A percentile compares a stretch with the other conserved stretches of the same genome.
These are phyloP conservation scores for Xylaria scruposa DNA, from an alignment of 495 filamentous ascomycete species.

Conservation along the genomic window DNA sequence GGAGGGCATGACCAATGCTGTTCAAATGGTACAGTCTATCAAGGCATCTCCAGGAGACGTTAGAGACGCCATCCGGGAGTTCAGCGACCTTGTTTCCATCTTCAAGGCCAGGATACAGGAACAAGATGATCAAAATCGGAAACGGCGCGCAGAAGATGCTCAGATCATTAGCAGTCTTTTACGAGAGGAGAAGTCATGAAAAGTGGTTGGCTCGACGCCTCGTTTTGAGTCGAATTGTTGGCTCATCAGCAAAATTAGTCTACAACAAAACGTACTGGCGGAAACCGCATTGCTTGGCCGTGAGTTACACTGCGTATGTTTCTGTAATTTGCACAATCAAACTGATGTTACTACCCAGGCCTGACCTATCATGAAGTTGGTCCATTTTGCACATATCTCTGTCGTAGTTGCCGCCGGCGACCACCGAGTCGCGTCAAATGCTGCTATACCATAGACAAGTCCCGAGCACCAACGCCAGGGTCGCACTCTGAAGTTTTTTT, in stretches of 20 bases:
- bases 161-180: conserved; percentile 45
- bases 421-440: background rate
- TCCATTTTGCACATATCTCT: background rate
- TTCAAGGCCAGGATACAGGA: conserved; percentile 23
- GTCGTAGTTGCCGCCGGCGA: background rate
- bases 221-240: background rate
- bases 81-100: conserved; percentile 37
- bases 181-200: conserved; percentile 39
- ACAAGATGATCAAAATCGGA: conserved; percentile 21
- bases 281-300: background rate
- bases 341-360: background rate
- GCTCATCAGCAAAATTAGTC: background rate
- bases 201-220: background rate
- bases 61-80: conserved; percentile 42
- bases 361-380: background rate
- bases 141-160: conserved; percentile 39
- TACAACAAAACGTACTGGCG: background rate
- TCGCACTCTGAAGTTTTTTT: background rate
- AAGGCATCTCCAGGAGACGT: conserved; percentile 37
- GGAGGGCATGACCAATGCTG: conserved; percentile 36
- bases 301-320: background rate
- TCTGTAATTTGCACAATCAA: background rate
- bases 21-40: conserved; percentile 33
- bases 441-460: background rate
- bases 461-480: background rate